phyloP scores from a whole-genome alignment of 202 grass and related monocot genomes.

The Cymbopogon flexuosus region DNA sequence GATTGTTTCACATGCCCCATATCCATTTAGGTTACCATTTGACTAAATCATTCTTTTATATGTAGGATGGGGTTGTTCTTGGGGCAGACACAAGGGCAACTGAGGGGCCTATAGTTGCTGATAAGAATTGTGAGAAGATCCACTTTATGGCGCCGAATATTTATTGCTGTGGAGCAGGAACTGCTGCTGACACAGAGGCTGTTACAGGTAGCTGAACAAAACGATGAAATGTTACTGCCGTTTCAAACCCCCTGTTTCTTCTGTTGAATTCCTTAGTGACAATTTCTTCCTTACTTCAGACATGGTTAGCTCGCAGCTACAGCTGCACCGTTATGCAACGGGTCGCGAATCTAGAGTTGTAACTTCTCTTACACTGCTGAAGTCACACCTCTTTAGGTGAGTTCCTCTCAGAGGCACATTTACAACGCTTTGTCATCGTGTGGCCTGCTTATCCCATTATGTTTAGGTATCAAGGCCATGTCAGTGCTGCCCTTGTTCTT shows the following conservation, averaged over 20 bases:
- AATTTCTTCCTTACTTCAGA: slow-evolving; percentile 44
- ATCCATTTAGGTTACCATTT: not conserved
- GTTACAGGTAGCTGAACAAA: slow-evolving; percentile 56
- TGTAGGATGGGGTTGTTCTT: slow-evolving; percentile 93
- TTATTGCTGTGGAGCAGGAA: slow-evolving; percentile 91
- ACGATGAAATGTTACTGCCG: not conserved
- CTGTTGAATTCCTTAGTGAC: slow-evolving; percentile 4
- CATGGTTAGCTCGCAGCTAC: slow-evolving; percentile 98
- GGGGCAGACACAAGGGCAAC: slow-evolving; percentile 95
- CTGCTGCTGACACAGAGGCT: slow-evolving; percentile 88
- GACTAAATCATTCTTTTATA: slow-evolving; percentile 11
- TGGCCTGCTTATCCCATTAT: slow-evolving; percentile 12
- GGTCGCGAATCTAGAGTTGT: slow-evolving; percentile 91
- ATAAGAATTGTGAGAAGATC: slow-evolving; percentile 97
- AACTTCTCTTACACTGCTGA: slow-evolving; percentile 80
- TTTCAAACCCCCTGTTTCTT: not conserved
- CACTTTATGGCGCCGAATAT: slow-evolving; percentile 98
- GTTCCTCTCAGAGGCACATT: not conserved
- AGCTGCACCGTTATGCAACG: slow-evolving; percentile 94
- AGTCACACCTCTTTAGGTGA: slow-evolving; percentile 89
- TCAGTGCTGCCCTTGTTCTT: slow-evolving; percentile 97
- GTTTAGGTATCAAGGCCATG: slow-evolving; percentile 90
- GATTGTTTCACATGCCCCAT: not conserved
- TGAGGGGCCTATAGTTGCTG: slow-evolving; percentile 95
- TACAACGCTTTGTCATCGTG: not conserved